Percentiles rank a stretch among this genome's conserved stretches.
These are phyloP conservation scores for Venturiaceae sp. DNA, from an alignment of 2,329 filamentous ascomycete species.

Conservation along the genomic window DNA sequence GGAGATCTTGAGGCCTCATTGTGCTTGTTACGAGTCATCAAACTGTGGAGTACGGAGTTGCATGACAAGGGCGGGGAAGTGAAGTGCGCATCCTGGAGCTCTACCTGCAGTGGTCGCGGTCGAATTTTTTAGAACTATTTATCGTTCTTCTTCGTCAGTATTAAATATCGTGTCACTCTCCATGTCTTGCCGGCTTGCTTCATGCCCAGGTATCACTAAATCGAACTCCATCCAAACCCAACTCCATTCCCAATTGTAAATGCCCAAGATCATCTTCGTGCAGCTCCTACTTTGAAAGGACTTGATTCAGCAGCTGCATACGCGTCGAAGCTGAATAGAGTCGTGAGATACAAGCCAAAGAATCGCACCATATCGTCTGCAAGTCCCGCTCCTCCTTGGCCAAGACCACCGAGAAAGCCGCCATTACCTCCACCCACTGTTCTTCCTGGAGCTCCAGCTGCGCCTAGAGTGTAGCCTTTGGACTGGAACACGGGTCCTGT, in stretches of 20 bases:
- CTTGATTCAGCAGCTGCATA: constrained; percentile 33
- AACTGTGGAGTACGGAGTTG: not conserved
- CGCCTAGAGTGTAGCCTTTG: constrained; percentile 33
- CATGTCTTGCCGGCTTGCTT: not conserved
- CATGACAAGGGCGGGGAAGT: not conserved
- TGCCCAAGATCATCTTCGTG: not conserved
- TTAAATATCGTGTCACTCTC: not conserved
- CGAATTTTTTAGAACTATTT: not conserved
- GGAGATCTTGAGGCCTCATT: not conserved
- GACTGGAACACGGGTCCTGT: constrained; percentile 30
- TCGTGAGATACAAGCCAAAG: constrained; percentile 34
- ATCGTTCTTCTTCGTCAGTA: not conserved
- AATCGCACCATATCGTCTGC: constrained; percentile 32
- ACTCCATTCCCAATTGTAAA: not conserved
- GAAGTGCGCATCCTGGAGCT: not conserved
- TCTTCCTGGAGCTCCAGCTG: constrained; percentile 13
- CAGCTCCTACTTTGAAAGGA: constrained; percentile 20
- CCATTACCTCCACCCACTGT: constrained; percentile 14
- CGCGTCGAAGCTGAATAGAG: constrained; percentile 34
- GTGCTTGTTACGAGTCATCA: not conserved
- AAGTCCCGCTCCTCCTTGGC: constrained; percentile 22
- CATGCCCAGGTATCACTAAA: not conserved
- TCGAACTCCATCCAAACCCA: not conserved
- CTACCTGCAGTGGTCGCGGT: not conserved
- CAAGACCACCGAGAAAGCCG: constrained; percentile 17